phyloP scores from a whole-genome alignment of 495 filamentous ascomycete species.

The Lepidopterella palustris region DNA sequence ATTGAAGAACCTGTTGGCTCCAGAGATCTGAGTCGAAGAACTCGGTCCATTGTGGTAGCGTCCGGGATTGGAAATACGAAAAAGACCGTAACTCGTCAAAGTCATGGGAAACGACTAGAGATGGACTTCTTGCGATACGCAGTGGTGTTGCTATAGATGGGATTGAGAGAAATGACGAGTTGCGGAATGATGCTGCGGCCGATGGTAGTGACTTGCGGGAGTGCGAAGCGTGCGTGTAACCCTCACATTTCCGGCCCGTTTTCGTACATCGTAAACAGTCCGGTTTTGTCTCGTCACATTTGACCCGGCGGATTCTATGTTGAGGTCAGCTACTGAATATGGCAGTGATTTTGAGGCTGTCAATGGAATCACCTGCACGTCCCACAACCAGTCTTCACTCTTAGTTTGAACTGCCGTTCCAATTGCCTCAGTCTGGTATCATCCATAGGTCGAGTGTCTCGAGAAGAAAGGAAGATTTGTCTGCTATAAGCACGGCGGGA shows the following conservation, averaged over 20 bases:
- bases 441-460: background rate
- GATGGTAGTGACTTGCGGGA: constrained; percentile 7
- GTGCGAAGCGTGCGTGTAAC: constrained; percentile 18
- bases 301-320: constrained; percentile 23
- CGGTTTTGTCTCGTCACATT: constrained; percentile 29
- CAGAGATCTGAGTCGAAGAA: constrained; percentile 31
- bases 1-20: constrained; percentile 25
- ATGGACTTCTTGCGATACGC: constrained; percentile 17
- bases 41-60: constrained; percentile 27
- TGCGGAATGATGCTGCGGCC: constrained; percentile 20
- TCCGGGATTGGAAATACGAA: constrained; percentile 23
- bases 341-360: background rate
- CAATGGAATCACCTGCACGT: constrained; percentile 1
- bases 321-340: background rate
- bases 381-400: constrained; percentile 1
- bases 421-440: background rate
- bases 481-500: too few species aligned
- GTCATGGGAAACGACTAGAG: constrained; percentile 15
- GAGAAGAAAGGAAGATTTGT: too few species aligned
- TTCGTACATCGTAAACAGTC: constrained; percentile 24
- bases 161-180: constrained; percentile 23
- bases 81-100: constrained; percentile 23
- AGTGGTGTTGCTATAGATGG: constrained; percentile 6
- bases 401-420: constrained; percentile 2
- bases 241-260: constrained; percentile 25